These are phyloP conservation scores for Eucalyptus fibrosa DNA, from an alignment of 345 rosid species.

Conservation along the genomic window DNA sequence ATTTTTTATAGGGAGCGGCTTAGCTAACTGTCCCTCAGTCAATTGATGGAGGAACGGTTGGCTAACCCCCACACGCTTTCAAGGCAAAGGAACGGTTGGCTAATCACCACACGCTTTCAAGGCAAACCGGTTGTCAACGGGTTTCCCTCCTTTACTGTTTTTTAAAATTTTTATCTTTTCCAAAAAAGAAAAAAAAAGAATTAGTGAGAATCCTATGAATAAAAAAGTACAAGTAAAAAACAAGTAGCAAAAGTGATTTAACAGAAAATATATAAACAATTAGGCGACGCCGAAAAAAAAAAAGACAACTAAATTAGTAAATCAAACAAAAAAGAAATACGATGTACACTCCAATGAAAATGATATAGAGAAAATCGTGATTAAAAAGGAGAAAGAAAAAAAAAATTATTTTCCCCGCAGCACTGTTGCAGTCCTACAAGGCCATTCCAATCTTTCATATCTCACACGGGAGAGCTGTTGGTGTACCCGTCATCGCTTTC, in stretches of 20 bases:
- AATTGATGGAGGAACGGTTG: too few species aligned
- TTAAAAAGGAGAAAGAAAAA: background rate
- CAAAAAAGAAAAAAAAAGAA: too few species aligned
- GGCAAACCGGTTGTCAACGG: too few species aligned
- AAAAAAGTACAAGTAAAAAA: too few species aligned
- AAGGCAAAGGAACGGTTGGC: too few species aligned
- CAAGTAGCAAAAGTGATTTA: background rate
- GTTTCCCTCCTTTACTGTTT: too few species aligned
- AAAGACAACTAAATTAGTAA: background rate
- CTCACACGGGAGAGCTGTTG: conserved; percentile 6
- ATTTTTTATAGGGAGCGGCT: too few species aligned
- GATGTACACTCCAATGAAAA: background rate
- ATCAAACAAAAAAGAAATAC: background rate
- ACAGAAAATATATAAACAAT: background rate
- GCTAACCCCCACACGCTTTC: too few species aligned
- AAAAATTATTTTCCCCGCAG: background rate
- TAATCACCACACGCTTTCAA: too few species aligned
- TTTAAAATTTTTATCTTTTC: too few species aligned
- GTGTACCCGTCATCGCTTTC: conserved; percentile 2
- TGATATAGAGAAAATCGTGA: background rate
- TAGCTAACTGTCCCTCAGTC: too few species aligned
- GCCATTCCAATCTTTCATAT: background rate
- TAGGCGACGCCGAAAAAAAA: background rate
- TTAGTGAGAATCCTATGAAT: too few species aligned
- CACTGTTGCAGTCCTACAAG: background rate